Evolutionary conservation across 2,329 filamentous ascomycete species (phyloP).

Genomic region (Paraphoma sp.): DNA sequence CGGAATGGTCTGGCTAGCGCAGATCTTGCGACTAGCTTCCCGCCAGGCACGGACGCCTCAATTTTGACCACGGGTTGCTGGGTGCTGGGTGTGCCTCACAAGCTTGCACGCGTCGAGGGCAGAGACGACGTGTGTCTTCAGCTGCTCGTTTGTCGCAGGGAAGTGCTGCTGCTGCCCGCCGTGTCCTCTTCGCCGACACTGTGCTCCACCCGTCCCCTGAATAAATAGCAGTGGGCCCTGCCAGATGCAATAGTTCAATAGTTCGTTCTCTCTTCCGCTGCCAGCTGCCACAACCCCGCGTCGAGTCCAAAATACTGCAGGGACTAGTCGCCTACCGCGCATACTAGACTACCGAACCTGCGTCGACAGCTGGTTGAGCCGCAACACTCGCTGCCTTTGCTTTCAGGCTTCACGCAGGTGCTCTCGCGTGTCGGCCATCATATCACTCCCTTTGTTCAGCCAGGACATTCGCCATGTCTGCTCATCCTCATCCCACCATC

Average conservation of each 20-base stretch:
- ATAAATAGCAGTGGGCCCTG: background rate
- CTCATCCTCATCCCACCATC: conserved; percentile 35
- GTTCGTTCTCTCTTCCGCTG: conserved; percentile 4
- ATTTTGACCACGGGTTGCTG: conserved; percentile 11
- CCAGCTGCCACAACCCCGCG: conserved; percentile 11
- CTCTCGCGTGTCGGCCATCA: background rate
- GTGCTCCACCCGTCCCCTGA: background rate
- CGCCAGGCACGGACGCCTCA: conserved; percentile 23
- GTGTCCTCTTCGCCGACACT: background rate
- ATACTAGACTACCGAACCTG: no score
- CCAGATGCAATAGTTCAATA: background rate
- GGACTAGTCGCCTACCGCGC: background rate
- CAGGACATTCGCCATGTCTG: conserved; percentile 33
- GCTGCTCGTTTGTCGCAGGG: background rate
- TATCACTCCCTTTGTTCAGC: no score
- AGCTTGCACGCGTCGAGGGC: conserved; percentile 8
- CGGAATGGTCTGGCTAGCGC: background rate
- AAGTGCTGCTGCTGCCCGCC: background rate
- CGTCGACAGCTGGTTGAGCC: background rate
- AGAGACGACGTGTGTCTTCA: background rate
- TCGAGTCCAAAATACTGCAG: background rate
- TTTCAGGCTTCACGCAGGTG: background rate
- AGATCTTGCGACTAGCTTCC: conserved; percentile 21
- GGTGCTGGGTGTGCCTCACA: background rate
- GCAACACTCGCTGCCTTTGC: background rate